A percentile compares a stretch with the other conserved stretches of the same genome.
These are phyloP conservation scores for Solanum chiquidenum DNA, from an alignment of 257 asterid genomes.

Conservation along the genomic window DNA sequence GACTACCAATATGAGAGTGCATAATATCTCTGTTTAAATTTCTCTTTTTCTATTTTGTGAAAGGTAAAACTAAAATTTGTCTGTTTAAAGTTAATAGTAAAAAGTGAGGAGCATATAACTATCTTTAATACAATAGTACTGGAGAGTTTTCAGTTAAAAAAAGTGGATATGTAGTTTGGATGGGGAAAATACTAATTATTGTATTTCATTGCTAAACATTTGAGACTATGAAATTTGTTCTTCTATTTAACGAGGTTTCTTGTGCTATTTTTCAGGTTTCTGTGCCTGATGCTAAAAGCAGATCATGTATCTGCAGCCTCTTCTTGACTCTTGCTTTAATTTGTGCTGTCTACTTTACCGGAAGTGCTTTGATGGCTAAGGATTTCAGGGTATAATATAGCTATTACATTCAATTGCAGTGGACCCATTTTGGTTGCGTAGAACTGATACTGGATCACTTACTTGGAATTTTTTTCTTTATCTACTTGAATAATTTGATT, in stretches of 20 bases:
- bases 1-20: background rate
- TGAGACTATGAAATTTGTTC: background rate
- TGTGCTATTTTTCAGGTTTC: conserved; percentile 29
- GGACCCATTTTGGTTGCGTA: background rate
- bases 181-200: background rate
- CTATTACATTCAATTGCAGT: background rate
- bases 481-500: background rate
- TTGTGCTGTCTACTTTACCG: conserved; percentile 48
- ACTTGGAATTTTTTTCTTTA: background rate
- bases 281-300: conserved; percentile 37
- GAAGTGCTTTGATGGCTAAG: conserved; percentile 41
- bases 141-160: background rate
- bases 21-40: background rate
- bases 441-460: background rate
- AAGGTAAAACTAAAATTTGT: background rate
- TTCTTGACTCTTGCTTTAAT: conserved; percentile 35
- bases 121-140: background rate
- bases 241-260: background rate
- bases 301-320: conserved; percentile 48
- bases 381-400: conserved; percentile 29
- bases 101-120: background rate
- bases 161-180: background rate
- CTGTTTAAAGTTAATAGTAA: background rate
- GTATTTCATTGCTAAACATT: background rate
- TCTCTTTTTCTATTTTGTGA: background rate